Evolutionary conservation across 2,329 filamentous ascomycete species (phyloP), one percentile per base, ranked within the genome.

Genomic region (Colletotrichum scovillei): DNA sequence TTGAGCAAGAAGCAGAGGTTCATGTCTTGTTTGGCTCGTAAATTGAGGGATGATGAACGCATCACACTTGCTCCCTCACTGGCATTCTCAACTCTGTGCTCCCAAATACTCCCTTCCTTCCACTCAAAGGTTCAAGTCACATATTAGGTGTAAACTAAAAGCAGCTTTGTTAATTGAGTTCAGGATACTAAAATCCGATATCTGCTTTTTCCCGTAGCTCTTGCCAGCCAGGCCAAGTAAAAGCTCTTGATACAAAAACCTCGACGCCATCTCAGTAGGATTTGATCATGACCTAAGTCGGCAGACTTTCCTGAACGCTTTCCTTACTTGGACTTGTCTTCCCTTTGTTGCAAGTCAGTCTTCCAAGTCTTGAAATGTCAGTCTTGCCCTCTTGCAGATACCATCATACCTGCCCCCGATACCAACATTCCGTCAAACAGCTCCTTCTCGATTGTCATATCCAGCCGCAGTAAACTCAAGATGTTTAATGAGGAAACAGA

Each of bases 391-490:
- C 42, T 11, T 22, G 1, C 42, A 49, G 19, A n/a, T n/a, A 4
- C 1, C 19, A 49, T 49, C 19, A 8, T 49, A 49, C 42, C 19
- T 49, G 4, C 42, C 42, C 8, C 4, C 8, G 8, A 49, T 8
- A 9, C 8, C 19, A 49, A 49, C 2, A 9, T 49, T 22, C 42
- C 19, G 42, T 5, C 19, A 4, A 4, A n/a, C 42, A 49, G 42
- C 19, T 49, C 19, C 8, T 22, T 11, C 42, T 49, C 42, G 19
- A 49, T 19, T 5, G 42, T 19, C 7, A 11, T n/a, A n/a, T 11
- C 1, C 8, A 8, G 0, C 6, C 1, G 14, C 14, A 3, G 38
- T 5, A 6, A 19, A 42, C 38, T 19, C 16, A 1, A 8, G 7
- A 2, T 49, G 22, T 49, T 11, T 5, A 3, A 49, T 22, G 19